Evolutionary conservation across 208 protist species (phyloP), one percentile per base, ranked within the genome.

Genomic region (Crithidia expoeki): DNA sequence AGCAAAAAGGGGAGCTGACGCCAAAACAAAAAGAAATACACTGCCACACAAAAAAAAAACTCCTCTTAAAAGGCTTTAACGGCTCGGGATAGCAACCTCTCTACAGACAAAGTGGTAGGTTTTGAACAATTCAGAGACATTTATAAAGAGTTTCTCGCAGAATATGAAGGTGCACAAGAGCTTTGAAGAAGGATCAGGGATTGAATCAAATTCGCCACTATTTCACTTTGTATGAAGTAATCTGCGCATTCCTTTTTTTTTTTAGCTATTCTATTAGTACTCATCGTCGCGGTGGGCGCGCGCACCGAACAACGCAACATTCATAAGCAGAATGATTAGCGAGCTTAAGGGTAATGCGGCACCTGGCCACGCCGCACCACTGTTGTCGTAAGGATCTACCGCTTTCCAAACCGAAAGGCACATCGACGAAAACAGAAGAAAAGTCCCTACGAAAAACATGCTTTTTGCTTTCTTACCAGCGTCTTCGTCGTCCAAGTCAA

Each of bases 331-430:
- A 4, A 90, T 33, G 60, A 90, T 61, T 14, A 89, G 9, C 40
- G 76, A 77, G 10, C 83, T 72, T 36, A 86, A 36, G 11, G 89
- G 66, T 14, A 93, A 56, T 17, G 83, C 82, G 33, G 76, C 61
- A 7, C 85, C 88, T 33, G 88, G 71, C 85, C 83, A 91, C 9
- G 58, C 40, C 4, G 33, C 46, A 4, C 44, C 46, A 34, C 23
- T 36, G 38, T 81, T 72, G 4, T 60, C 49, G 51, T 89, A 93
- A 7, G 88, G 63, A 76, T 89, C 69, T 5, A 68, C 50, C n/a
- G 63, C 63, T 52, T 90, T 86, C 82, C 85, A 92, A 2, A 93
- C 55, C 6, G 76, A 60, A 50, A 90, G n/a, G 11, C 66, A 73
- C 28, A 90, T 71, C 12, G 83, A 77, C 5, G 74, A 59, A 57